Evolutionary conservation across 306 rosid genomes (phyloP).

Genomic region (Begonia peltatifolia): DNA sequence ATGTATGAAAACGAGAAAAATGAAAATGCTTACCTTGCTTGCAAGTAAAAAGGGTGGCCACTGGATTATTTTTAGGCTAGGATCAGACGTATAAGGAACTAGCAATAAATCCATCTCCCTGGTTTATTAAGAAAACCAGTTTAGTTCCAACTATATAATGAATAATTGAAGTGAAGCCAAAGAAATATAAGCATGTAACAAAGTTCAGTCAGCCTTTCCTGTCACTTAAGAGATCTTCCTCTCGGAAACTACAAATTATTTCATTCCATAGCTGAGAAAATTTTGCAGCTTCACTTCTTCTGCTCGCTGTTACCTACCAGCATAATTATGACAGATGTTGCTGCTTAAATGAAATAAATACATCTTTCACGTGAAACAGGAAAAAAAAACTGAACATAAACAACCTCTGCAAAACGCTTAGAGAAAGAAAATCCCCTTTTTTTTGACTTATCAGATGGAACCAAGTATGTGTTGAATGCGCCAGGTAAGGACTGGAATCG

Average conservation of each 20-base stretch:
- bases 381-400: not conserved
- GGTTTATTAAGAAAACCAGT: conserved; percentile 24
- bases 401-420: conserved; percentile 81
- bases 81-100: conserved; percentile 96
- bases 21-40: conserved; percentile 58
- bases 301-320: conserved; percentile 61
- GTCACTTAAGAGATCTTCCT: conserved; percentile 86
- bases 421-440: conserved; percentile 65
- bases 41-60: conserved; percentile 99
- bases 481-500: conserved; percentile 95
- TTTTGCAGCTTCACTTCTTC: conserved; percentile 96
- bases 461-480: conserved; percentile 84
- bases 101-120: conserved; percentile 95
- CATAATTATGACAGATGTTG: not conserved
- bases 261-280: conserved; percentile 97
- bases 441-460: conserved; percentile 73
- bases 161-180: not conserved
- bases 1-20: conserved; percentile 1
- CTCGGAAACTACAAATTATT: conserved; percentile 95
- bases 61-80: conserved; percentile 76
- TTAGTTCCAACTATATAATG: conserved; percentile 5
- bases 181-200: not conserved
- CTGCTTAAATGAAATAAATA: conserved; percentile 4
- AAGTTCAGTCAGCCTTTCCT: conserved; percentile 43
- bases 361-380: no score